A percentile compares a stretch with the other conserved stretches of the same genome.
Evolutionary conservation across 805 yeast genomes (phyloP).

Genomic region (Suhomyces prunicola): DNA sequence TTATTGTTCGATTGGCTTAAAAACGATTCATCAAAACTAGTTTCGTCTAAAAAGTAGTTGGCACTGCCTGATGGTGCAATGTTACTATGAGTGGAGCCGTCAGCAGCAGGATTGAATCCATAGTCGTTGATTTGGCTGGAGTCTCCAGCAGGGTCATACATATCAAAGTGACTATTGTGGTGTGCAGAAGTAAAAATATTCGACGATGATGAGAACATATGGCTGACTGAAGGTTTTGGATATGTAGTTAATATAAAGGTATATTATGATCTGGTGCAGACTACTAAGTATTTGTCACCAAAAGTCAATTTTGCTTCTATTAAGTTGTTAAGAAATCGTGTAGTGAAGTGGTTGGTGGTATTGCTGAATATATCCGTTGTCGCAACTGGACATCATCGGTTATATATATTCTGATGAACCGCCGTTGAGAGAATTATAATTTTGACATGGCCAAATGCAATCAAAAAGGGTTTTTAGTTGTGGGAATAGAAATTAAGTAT

Average conservation of each 20-base stretch:
- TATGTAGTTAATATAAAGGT: not conserved
- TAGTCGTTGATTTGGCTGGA: constrained; percentile 12
- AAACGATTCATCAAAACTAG: constrained; percentile 6
- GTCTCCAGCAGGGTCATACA: constrained; percentile 16
- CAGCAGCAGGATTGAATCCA: constrained; percentile 3
- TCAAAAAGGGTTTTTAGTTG: not conserved
- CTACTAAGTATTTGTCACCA: not conserved
- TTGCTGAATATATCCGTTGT: not conserved
- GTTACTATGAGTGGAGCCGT: not conserved
- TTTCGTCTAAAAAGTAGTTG: constrained; percentile 2
- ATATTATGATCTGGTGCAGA: not conserved
- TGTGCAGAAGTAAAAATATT: constrained; percentile 3
- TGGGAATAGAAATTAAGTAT: not conserved
- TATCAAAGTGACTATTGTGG: constrained; percentile 12
- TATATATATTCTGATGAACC: not conserved
- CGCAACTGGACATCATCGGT: not conserved
- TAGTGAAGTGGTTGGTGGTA: not conserved
- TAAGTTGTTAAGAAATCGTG: not conserved
- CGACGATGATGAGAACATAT: constrained; percentile 11
- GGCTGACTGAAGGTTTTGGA: not conserved
- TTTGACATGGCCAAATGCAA: not conserved
- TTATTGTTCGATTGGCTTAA: not conserved
- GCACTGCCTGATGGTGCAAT: not conserved
- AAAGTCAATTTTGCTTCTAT: not conserved
- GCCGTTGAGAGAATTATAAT: not conserved